Evolutionary conservation across 768 basidiomycete species (phyloP).

Genomic region (Lepiota subincarnata): DNA sequence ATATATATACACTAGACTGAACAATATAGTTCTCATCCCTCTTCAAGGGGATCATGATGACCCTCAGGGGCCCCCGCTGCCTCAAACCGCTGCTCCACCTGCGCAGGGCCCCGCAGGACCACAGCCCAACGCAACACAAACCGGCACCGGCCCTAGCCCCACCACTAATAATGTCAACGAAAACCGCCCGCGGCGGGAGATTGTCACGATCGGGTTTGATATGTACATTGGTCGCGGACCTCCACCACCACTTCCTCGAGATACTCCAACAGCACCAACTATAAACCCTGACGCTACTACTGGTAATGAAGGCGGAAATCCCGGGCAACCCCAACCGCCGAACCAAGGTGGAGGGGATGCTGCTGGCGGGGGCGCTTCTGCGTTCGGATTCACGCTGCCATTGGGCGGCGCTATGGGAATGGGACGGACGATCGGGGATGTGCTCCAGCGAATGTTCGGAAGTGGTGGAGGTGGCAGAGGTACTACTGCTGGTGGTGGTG

Average conservation of each 20-base stretch:
- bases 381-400: background rate
- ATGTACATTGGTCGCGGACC: conserved; percentile 26
- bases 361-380: too few species aligned
- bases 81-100: too few species aligned
- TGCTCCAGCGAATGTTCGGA: conserved; percentile 5
- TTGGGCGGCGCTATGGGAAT: background rate
- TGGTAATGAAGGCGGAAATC: background rate
- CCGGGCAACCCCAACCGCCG: background rate
- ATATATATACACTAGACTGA: too few species aligned
- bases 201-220: conserved; percentile 38
- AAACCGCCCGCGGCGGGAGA: conserved; percentile 8
- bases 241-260: conserved; percentile 1
- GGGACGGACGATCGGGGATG: background rate
- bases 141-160: too few species aligned
- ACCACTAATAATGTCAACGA: background rate
- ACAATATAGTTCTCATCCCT: too few species aligned
- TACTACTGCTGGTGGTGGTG: too few species aligned
- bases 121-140: too few species aligned
- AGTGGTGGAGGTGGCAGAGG: background rate
- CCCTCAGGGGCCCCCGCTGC: too few species aligned
- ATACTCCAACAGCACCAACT: background rate
- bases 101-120: too few species aligned
- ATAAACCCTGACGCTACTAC: background rate
- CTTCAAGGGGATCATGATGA: too few species aligned
- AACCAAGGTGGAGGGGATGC: background rate